Base-by-base conservation (phyloP, 2,329 filamentous ascomycete genomes). In the Aspergillus tubingensis region DNA sequence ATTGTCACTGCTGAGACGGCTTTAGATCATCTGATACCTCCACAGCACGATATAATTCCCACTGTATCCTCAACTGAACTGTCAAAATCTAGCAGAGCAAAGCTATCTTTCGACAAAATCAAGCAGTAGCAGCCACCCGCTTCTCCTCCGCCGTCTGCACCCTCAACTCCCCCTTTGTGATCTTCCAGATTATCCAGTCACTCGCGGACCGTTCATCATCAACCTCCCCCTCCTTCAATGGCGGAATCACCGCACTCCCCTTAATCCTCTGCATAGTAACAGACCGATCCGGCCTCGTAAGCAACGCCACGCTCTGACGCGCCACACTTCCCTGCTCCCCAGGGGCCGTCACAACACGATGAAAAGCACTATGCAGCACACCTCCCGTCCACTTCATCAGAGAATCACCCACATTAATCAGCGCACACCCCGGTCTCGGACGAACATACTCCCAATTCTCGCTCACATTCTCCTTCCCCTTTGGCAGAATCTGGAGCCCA, bases 341-440 rank as follows among this genome's bases (percentile, higher is more conserved):
- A 1, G 67, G 68, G 2, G 69, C 61, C 3, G 59, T 60, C 0
- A 68, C 62, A 10, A 73, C 68, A 39, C 70, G 68, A 59, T 72
- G 69, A 53, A 70, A 52, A 11, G 61, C 63, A n/a, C 63, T 67
- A 8, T 65, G 73, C 60, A 83, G 60, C 8, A 71, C 61, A 0
- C 78, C 79, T 1, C 68, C 73, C 0, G 77, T 78, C 64, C 82
- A 79, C 60, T 81, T 78, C 10, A 81, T 77, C 56, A 82, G 66
- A 1, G 79, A 77, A 65, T 83, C 81, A 2, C 81, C 81, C 6
- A 83, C 69, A 63, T 83, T 83, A 21, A 82, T 75, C 43, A 83
- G 71, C 11, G 73, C 63, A 59, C 65, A 67, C 0, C 65, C 70
- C 1, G 62, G 62, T 8, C 59, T 39, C 1, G 69, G 70, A 15